Base-by-base conservation (phyloP, 495 filamentous ascomycete species). In the Penicillium ochrochloron region DNA sequence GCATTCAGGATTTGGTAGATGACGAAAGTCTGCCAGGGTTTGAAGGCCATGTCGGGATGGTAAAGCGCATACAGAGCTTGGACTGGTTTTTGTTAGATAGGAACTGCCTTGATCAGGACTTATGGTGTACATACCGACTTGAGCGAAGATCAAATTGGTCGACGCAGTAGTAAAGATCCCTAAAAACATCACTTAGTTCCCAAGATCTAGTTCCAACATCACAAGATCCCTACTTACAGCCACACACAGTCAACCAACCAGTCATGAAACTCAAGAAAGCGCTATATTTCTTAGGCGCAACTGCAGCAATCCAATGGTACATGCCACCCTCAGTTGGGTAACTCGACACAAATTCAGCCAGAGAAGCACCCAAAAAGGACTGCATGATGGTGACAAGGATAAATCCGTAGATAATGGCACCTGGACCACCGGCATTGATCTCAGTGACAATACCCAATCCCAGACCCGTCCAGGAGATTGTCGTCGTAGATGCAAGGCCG, bases 121-220 rank as follows among this genome's bases (percentile, higher is more conserved):
- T 35, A 19, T 23, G 19, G 17, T 57, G 6, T 21, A 57, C 56
- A 11, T 44, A 58, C 35, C 56, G 27, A 44, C 37, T 44, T 41
- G 19, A n/a, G 56, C 56, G 12, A 42, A 58, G 25, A 58, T 58
- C 9, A 58, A 37, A 44, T 58, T 58, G 2, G 56, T 58, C 11
- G 56, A 58, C 15, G 56, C 56, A 44, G 56, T 58, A 14, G 56
- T 58, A 23, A 58, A 58, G 21, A 58, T 58, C 56, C 56, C 56
- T 58, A 10, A 41, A 23, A 37, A 8, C 0, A 42, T 31, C 3
- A 21, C 5, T 31, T 31, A 35, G 21, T 44, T 2, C 6, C 10
- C 6, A 4, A n/a, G 29, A 12, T 8, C n/a, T 37, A 19, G n/a
- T 23, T 6, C 23, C 6, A 15, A 35, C n/a, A 37, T 2, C 29